Percentiles rank a stretch among this genome's conserved stretches.
Conservation (phyloP, 2,329 filamentous ascomycete species). For the Exophiala aquamarina region DNA sequence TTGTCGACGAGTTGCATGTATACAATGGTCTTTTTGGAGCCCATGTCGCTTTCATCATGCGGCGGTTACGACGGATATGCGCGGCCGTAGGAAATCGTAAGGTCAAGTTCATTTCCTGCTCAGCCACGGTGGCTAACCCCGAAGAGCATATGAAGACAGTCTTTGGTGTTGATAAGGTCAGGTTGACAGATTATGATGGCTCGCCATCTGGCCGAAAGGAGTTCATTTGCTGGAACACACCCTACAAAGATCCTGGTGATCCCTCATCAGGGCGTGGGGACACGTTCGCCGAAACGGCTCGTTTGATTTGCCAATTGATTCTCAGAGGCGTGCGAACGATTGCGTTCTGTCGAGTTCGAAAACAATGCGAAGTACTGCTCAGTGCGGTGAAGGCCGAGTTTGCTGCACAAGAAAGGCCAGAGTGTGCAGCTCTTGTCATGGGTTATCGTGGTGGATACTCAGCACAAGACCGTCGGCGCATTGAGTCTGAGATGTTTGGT, state of each 20-base stretch:
- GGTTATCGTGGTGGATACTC: slow-evolving; percentile 95
- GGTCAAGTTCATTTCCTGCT: slow-evolving; percentile 92
- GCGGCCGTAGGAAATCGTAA: slow-evolving; percentile 82
- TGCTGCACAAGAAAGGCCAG: slow-evolving; percentile 67
- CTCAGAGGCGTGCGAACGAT: slow-evolving; percentile 87
- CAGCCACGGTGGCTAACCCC: slow-evolving; percentile 92
- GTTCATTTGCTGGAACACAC: slow-evolving; percentile 97
- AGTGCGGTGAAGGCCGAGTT: slow-evolving; percentile 78
- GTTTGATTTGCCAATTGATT: slow-evolving; percentile 86
- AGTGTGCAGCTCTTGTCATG: slow-evolving; percentile 81
- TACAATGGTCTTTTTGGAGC: slow-evolving; percentile 95
- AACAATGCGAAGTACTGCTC: slow-evolving; percentile 82
- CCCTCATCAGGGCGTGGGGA: slow-evolving; percentile 83
- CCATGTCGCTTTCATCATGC: slow-evolving; percentile 93
- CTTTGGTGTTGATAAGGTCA: slow-evolving; percentile 83
- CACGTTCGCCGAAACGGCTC: slow-evolving; percentile 79
- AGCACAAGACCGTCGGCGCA: slow-evolving; percentile 79
- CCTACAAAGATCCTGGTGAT: slow-evolving; percentile 85
- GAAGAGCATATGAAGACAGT: slow-evolving; percentile 88
- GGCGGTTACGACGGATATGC: slow-evolving; percentile 81
- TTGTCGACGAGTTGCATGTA: slow-evolving; percentile 89
- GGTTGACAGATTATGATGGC: slow-evolving; percentile 84
- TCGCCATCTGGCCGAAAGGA: slow-evolving; percentile 91
- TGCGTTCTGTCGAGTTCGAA: slow-evolving; percentile 84
- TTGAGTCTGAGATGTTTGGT: slow-evolving; percentile 96